phyloP scores from a whole-genome alignment of 345 rosid genomes.

The Noccaea bulbosa region DNA sequence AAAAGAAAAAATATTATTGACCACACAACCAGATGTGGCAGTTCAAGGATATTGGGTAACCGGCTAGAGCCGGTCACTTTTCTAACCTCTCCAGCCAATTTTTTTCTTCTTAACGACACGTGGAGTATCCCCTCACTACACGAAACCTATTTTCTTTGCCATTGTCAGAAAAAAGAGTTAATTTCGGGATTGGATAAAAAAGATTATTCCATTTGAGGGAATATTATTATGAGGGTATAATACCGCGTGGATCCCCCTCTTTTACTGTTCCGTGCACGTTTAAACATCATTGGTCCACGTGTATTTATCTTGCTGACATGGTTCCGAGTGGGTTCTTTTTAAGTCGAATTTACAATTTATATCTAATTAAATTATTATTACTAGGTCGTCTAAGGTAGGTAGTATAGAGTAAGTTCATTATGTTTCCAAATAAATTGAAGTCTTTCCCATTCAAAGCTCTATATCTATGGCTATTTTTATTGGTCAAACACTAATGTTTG shows the following conservation, averaged over 20 bases:
- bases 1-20: constrained; percentile 21
- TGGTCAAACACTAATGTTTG: constrained; percentile 11
- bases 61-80: constrained; percentile 25
- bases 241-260: constrained; percentile 31
- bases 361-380: constrained; percentile 8
- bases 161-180: constrained; percentile 14
- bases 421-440: not conserved
- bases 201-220: constrained; percentile 26
- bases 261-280: constrained; percentile 28
- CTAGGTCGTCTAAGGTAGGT: constrained; percentile 3
- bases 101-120: constrained; percentile 47
- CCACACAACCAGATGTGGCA: constrained; percentile 52
- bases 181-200: constrained; percentile 37
- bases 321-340: not conserved
- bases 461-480: not conserved
- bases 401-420: not conserved
- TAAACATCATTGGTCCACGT: constrained; percentile 43
- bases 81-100: not conserved
- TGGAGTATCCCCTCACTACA: constrained; percentile 41
- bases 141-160: constrained; percentile 39
- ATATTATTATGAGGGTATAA: constrained; percentile 29
- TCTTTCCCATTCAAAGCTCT: constrained; percentile 10
- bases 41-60: constrained; percentile 38
- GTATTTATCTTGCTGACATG: constrained; percentile 6
- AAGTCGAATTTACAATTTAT: constrained; percentile 11